phyloP scores from a whole-genome alignment of 2,329 filamentous ascomycete genomes.

The Simplicillium aogashimaense region DNA sequence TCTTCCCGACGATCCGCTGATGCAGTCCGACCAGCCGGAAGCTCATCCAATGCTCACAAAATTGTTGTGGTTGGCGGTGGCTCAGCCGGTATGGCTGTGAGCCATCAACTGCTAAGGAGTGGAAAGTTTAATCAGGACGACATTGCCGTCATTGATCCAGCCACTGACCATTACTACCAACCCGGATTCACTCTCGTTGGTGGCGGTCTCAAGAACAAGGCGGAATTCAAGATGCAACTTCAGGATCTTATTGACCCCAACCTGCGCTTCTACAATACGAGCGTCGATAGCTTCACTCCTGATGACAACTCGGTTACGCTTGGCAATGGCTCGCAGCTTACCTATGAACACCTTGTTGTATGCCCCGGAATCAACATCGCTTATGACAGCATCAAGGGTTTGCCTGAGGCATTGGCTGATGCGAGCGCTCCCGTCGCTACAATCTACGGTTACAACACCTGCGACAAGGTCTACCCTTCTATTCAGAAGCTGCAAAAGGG shows the following conservation, averaged over 20 bases:
- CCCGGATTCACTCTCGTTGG: conserved; percentile 62
- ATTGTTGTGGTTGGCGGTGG: conserved; percentile 60
- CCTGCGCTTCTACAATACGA: conserved; percentile 47
- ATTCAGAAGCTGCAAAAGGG: conserved; percentile 38
- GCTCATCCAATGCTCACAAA: conserved; percentile 32
- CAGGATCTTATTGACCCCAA: conserved; percentile 45
- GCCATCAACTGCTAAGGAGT: conserved; percentile 54
- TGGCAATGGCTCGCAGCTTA: conserved; percentile 41
- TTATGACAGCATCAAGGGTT: conserved; percentile 39
- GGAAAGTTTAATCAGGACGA: conserved; percentile 48
- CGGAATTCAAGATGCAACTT: conserved; percentile 44
- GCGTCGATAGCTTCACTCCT: conserved; percentile 40
- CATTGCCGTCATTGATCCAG: conserved; percentile 55
- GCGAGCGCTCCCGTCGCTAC: conserved; percentile 38
- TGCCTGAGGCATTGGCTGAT: conserved; percentile 45
- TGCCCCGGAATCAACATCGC: conserved; percentile 46
- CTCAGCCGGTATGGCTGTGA: conserved; percentile 53
- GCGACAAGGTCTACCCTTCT: conserved; percentile 40
- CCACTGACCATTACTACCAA: conserved; percentile 56
- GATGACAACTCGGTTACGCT: conserved; percentile 47
- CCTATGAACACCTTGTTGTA: conserved; percentile 56
- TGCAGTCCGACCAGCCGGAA: too few species aligned
- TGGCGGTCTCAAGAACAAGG: conserved; percentile 52
- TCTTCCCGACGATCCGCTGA: too few species aligned
- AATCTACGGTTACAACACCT: conserved; percentile 47